Evolutionary conservation across 2,329 filamentous ascomycete species (phyloP).

Genomic region (Cryphonectria naterciae): DNA sequence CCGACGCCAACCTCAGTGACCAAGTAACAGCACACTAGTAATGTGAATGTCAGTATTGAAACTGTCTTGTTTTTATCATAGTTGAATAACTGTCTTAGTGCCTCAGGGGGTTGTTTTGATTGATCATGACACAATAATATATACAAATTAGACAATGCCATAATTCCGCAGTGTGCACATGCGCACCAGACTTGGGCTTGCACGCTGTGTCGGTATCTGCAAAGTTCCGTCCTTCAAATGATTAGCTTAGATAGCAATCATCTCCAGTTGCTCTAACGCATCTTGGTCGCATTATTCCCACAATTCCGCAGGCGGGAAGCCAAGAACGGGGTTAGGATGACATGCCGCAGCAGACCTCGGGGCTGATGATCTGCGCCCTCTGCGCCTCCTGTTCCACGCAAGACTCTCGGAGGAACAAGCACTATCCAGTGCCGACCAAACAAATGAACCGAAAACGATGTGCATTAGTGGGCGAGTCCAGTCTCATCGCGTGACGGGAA

Average conservation of each 20-base stretch:
- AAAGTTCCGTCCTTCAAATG: neutral
- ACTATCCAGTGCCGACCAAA: neutral
- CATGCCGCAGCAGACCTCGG: neutral
- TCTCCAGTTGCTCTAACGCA: neutral
- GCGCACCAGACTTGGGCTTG: neutral
- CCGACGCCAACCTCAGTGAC: too few relatives aligned
- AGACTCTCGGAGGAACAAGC: constrained; percentile 4
- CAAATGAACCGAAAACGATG: neutral
- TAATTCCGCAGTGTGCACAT: neutral
- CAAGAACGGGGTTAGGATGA: constrained; percentile 7
- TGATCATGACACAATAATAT: neutral
- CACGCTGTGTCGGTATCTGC: neutral
- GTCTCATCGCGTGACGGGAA: neutral
- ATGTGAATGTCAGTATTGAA: too few relatives aligned
- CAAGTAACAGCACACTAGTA: too few relatives aligned
- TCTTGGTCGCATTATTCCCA: neutral
- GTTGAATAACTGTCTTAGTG: too few relatives aligned
- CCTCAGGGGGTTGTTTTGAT: too few relatives aligned
- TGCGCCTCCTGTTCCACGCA: neutral
- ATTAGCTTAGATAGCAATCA: neutral
- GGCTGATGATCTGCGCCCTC: neutral
- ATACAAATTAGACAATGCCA: neutral
- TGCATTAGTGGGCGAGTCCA: neutral
- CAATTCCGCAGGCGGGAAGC: neutral
- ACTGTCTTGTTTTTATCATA: too few relatives aligned